Conservation (phyloP, 2,329 filamentous ascomycete genomes). For the Clarireedia sp. region DNA sequence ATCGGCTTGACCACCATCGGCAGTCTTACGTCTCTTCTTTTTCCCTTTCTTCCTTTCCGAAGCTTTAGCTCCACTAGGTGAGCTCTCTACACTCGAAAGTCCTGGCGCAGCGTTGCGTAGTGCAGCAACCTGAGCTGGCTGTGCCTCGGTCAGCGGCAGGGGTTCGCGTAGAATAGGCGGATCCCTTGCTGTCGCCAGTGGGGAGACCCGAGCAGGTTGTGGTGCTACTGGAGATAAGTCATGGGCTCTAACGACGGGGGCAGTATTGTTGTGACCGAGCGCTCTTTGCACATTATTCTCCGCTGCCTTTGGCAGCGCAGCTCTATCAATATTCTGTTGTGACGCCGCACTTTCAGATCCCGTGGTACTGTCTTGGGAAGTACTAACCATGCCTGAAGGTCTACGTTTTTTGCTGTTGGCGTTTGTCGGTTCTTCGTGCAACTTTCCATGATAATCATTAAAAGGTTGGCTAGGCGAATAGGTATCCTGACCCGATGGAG, state of each 20-base stretch:
- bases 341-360: slow-evolving; percentile 1
- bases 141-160: slow-evolving; percentile 21
- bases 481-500: not conserved
- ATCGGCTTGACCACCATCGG: slow-evolving; percentile 33
- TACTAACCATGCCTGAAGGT: slow-evolving; percentile 10
- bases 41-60: slow-evolving; percentile 46
- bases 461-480: slow-evolving; percentile 1
- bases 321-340: slow-evolving; percentile 31
- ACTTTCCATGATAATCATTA: not conserved
- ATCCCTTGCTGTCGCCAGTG: slow-evolving; percentile 41
- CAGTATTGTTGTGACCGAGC: slow-evolving; percentile 36
- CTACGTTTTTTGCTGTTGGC: not conserved
- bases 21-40: slow-evolving; percentile 42
- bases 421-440: not conserved
- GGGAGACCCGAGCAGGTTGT: slow-evolving; percentile 63
- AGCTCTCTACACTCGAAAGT: slow-evolving; percentile 52
- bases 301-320: slow-evolving; percentile 29
- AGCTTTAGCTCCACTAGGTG: slow-evolving; percentile 41
- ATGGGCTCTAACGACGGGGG: slow-evolving; percentile 63
- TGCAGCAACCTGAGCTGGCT: slow-evolving; percentile 47
- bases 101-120: slow-evolving; percentile 41
- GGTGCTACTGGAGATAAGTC: slow-evolving; percentile 67
- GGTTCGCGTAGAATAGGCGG: slow-evolving; percentile 25
- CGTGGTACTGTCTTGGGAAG: slow-evolving; percentile 4
- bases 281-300: slow-evolving; percentile 33